Percentiles rank a stretch among this genome's conserved stretches.
phyloP scores from a whole-genome alignment of 2,329 filamentous ascomycete species.

The Graphium sp. region DNA sequence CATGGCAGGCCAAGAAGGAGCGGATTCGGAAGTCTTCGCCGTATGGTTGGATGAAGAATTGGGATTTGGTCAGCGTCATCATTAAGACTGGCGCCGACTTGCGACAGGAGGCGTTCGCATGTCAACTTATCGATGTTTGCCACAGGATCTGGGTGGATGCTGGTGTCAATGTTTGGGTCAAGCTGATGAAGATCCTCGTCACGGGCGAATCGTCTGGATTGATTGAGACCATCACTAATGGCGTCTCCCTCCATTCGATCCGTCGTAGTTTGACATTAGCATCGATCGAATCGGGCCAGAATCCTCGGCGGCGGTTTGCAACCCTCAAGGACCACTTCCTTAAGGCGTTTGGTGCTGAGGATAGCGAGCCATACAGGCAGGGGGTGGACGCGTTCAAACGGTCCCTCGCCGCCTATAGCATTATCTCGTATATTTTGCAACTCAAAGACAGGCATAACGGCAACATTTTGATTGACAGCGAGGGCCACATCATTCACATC shows the following conservation, averaged over 20 bases:
- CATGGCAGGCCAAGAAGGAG: slow-evolving; percentile 72
- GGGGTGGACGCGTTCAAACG: slow-evolving; percentile 67
- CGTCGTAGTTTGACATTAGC: slow-evolving; percentile 69
- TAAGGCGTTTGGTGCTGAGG: slow-evolving; percentile 58
- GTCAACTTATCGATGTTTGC: slow-evolving; percentile 68
- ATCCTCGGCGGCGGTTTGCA: slow-evolving; percentile 59
- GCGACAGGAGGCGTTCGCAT: slow-evolving; percentile 73
- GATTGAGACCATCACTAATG: slow-evolving; percentile 78
- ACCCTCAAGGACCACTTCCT: slow-evolving; percentile 69
- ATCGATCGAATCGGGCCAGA: slow-evolving; percentile 54
- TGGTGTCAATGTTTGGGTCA: slow-evolving; percentile 67
- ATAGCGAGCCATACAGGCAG: slow-evolving; percentile 50
- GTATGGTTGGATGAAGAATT: slow-evolving; percentile 81
- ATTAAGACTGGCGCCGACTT: slow-evolving; percentile 75
- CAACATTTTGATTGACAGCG: slow-evolving; percentile 71
- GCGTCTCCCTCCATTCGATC: slow-evolving; percentile 71
- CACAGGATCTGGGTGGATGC: slow-evolving; percentile 69
- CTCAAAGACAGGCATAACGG: slow-evolving; percentile 79
- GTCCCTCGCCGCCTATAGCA: slow-evolving; percentile 71
- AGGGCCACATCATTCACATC: slow-evolving; percentile 76
- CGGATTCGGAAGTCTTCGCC: slow-evolving; percentile 70
- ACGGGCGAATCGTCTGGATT: slow-evolving; percentile 73
- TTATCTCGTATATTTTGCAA: slow-evolving; percentile 70
- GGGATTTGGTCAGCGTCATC: slow-evolving; percentile 75
- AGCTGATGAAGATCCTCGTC: slow-evolving; percentile 73